A percentile compares a stretch with the other conserved stretches of the same genome.
Evolutionary conservation across 306 rosid genomes (phyloP).

Genomic region (Vachellia pachyceras): DNA sequence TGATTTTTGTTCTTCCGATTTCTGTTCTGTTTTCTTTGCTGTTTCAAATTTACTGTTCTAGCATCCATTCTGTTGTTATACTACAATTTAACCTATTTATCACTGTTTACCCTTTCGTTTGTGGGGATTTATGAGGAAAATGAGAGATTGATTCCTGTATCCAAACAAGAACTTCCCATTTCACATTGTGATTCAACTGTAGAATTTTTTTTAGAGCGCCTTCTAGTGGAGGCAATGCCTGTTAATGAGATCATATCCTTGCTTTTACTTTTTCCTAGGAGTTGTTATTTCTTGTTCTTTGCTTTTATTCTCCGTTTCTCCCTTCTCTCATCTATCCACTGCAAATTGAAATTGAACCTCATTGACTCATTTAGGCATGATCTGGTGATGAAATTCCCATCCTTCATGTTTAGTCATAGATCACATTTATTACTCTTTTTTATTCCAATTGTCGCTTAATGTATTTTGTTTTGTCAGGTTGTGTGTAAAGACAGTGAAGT

Average conservation of each 20-base stretch:
- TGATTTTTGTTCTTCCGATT: conserved; percentile 5
- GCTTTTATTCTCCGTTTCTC: not conserved
- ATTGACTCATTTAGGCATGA: conserved; percentile 10
- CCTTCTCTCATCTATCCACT: not conserved
- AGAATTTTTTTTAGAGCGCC: not conserved
- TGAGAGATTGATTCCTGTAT: conserved; percentile 2
- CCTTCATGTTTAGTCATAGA: not conserved
- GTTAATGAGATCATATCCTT: not conserved
- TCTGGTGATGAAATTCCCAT: not conserved
- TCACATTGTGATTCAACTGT: not conserved
- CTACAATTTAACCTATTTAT: not conserved
- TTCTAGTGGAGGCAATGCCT: not conserved
- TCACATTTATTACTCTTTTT: conserved; percentile 1
- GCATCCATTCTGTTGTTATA: not conserved
- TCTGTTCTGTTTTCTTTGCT: not conserved
- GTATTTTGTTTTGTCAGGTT: not conserved
- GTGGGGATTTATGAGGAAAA: not conserved
- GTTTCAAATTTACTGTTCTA: not conserved
- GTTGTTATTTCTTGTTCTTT: not conserved
- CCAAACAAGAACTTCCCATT: not conserved
- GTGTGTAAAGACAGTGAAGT: conserved; percentile 4
- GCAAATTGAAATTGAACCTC: not conserved
- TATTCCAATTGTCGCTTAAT: not conserved
- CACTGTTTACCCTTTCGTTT: not conserved
- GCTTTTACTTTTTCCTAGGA: not conserved